Conservation (phyloP, 2,329 filamentous ascomycete genomes). For the Ophiostoma sp. region DNA sequence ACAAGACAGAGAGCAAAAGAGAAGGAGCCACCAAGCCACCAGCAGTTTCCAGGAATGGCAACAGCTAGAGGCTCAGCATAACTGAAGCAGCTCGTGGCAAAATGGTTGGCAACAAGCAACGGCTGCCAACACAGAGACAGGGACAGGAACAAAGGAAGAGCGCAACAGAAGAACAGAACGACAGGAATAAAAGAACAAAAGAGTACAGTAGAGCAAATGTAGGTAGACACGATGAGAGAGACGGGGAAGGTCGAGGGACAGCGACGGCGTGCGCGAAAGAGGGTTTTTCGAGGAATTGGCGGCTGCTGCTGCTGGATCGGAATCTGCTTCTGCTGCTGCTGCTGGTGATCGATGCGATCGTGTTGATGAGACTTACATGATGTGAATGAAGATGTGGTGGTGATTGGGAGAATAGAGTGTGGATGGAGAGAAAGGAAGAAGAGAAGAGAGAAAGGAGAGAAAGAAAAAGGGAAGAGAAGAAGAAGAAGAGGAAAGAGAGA, state of each 20-base stretch:
- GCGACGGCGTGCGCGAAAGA: neutral
- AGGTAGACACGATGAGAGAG: neutral
- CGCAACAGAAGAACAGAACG: neutral
- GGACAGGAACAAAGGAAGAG: neutral
- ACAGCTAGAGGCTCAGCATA: neutral
- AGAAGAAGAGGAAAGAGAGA: neutral
- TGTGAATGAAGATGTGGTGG: slow-evolving; percentile 5
- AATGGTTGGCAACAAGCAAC: neutral
- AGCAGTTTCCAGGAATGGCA: neutral
- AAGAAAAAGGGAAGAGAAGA: neutral
- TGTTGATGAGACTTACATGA: slow-evolving; percentile 3
- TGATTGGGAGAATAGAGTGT: neutral
- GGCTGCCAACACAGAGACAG: neutral
- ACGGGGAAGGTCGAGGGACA: neutral
- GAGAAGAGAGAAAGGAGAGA: neutral
- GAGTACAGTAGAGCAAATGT: neutral
- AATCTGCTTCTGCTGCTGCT: neutral
- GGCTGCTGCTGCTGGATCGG: neutral
- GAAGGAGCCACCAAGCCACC: neutral
- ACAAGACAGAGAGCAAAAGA: neutral
- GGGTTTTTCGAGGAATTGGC: neutral
- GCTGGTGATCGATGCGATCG: neutral
- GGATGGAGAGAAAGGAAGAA: neutral
- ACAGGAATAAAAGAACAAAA: neutral
- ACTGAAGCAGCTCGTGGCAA: neutral